Evolutionary conservation across 1,284 basidiomycete species (phyloP).

Genomic region (Rhodotorula sp.): DNA sequence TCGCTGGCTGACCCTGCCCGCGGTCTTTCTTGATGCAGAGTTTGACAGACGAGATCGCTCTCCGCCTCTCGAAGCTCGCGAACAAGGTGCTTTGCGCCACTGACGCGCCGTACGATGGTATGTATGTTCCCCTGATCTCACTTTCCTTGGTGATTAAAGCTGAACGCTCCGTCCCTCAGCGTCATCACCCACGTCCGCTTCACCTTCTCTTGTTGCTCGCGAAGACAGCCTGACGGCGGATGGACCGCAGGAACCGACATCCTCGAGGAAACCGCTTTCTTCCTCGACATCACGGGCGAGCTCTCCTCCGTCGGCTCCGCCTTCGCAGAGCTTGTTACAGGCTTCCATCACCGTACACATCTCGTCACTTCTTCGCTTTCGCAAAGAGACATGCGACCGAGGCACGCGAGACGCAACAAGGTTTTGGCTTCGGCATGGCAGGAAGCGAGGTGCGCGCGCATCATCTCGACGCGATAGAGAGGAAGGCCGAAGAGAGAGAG

Average conservation of each 20-base stretch:
- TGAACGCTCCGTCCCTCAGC: background rate
- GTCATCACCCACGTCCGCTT: background rate
- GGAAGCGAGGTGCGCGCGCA: no score
- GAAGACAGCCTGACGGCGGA: constrained; percentile 33
- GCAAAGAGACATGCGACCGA: no score
- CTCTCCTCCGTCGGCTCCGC: no score
- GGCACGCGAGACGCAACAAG: no score
- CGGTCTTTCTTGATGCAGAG: constrained; percentile 11
- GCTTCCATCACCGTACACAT: no score
- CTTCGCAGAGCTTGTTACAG: no score
- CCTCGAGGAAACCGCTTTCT: constrained; percentile 47
- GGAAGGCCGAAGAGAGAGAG: background rate
- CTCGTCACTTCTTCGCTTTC: no score
- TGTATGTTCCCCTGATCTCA: constrained; percentile 1
- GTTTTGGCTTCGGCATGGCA: no score
- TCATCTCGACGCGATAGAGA: no score
- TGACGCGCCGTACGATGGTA: constrained; percentile 38
- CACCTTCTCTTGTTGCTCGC: constrained; percentile 20
- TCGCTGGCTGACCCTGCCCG: background rate
- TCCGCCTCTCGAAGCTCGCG: constrained; percentile 41
- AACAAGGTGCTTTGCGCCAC: constrained; percentile 43
- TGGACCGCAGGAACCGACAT: constrained; percentile 43
- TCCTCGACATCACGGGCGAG: constrained; percentile 36
- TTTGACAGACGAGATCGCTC: constrained; percentile 42
- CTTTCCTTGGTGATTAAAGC: background rate